phyloP scores from a whole-genome alignment of 768 basidiomycete genomes.

The Collybia nuda region DNA sequence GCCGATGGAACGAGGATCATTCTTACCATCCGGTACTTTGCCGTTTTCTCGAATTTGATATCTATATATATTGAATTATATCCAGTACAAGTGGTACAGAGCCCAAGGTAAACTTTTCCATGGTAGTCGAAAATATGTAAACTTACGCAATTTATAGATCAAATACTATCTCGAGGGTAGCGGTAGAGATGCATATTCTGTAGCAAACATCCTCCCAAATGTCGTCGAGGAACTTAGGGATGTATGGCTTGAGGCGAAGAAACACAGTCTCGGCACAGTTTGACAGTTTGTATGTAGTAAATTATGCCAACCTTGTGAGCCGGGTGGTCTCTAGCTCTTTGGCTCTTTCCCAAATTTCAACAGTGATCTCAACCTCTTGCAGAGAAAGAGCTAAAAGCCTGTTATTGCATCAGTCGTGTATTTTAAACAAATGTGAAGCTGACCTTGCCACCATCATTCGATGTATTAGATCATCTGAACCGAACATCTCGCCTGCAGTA shows the following conservation, averaged over 20 bases:
- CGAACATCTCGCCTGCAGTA: constrained; percentile 33
- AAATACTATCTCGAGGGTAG: constrained; percentile 89
- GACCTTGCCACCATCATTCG: constrained; percentile 73
- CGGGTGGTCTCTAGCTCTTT: constrained; percentile 59
- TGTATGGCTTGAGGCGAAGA: constrained; percentile 68
- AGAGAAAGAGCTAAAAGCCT: constrained; percentile 66
- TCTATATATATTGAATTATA: constrained; percentile 2
- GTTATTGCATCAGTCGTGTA: constrained; percentile 6
- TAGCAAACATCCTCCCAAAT: constrained; percentile 47
- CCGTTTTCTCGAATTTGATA: not conserved
- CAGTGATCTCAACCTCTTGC: constrained; percentile 54
- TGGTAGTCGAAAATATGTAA: not conserved
- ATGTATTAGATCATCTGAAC: constrained; percentile 63
- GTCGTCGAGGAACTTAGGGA: constrained; percentile 62
- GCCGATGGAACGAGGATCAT: constrained; percentile 48
- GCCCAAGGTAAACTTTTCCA: constrained; percentile 59
- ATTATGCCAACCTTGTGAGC: constrained; percentile 23
- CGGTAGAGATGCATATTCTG: constrained; percentile 48
- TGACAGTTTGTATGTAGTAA: not conserved
- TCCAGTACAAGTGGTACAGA: constrained; percentile 85
- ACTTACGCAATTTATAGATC: constrained; percentile 44
- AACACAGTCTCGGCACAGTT: constrained; percentile 23
- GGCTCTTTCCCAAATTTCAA: constrained; percentile 61
- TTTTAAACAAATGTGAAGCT: constrained; percentile 13
- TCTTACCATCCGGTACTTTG: constrained; percentile 65